phyloP scores from a whole-genome alignment of 768 basidiomycete species.

The Leccinum broughii region DNA sequence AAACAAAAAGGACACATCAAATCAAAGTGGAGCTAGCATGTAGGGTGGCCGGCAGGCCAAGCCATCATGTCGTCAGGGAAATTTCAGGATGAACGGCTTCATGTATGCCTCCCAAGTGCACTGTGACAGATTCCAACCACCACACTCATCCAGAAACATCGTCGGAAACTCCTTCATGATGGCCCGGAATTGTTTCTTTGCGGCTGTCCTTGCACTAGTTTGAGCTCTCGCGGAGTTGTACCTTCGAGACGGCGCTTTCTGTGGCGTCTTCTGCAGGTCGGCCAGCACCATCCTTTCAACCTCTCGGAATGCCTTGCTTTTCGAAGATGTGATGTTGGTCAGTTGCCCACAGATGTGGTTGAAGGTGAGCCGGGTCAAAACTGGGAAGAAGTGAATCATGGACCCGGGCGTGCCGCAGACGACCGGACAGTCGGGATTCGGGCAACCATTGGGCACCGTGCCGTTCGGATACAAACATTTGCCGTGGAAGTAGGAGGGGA shows the following conservation, averaged over 20 bases:
- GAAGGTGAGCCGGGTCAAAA: slow-evolving; percentile 50
- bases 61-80: slow-evolving; percentile 45
- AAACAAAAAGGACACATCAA: slow-evolving; percentile 6
- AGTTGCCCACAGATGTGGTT: slow-evolving; percentile 41
- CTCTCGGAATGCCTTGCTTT: slow-evolving; percentile 42
- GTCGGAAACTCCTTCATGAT: slow-evolving; percentile 37
- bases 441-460: slow-evolving; percentile 66
- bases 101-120: slow-evolving; percentile 65
- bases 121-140: slow-evolving; percentile 41
- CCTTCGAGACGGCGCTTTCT: slow-evolving; percentile 11
- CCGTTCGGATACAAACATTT: slow-evolving; percentile 60
- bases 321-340: slow-evolving; percentile 35
- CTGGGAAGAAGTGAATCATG: slow-evolving; percentile 64
- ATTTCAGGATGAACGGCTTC: slow-evolving; percentile 62
- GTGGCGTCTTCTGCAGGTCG: slow-evolving; percentile 28
- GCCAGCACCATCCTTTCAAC: slow-evolving; percentile 44
- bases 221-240: slow-evolving; percentile 12
- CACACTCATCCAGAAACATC: slow-evolving; percentile 44
- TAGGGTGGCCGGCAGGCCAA: not conserved
- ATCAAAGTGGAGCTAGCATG: slow-evolving; percentile 3
- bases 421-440: slow-evolving; percentile 76
- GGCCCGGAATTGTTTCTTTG: slow-evolving; percentile 25
- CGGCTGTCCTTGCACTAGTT: slow-evolving; percentile 23
- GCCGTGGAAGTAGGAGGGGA: slow-evolving; percentile 72
- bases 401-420: slow-evolving; percentile 85